Evolutionary conservation across 208 protist species (phyloP).

Genomic region (Leishmania braziliensis): DNA sequence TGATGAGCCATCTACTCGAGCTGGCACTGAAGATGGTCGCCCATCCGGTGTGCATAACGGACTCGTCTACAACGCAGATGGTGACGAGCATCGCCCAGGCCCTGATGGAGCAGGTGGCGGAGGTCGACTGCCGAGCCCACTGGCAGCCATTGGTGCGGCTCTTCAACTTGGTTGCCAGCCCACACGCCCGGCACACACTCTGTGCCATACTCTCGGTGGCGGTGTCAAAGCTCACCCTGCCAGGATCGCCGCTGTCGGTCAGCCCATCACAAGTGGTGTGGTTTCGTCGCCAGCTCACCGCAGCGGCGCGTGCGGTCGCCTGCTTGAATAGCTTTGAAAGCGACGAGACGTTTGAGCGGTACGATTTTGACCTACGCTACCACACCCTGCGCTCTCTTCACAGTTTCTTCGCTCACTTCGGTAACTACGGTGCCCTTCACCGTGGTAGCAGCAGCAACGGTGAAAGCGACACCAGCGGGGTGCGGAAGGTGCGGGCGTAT

Average conservation of each 20-base stretch:
- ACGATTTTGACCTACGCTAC: slow-evolving; percentile 90
- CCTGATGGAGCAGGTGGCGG: slow-evolving; percentile 35
- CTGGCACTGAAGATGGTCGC: slow-evolving; percentile 81
- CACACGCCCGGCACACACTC: slow-evolving; percentile 65
- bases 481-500: slow-evolving; percentile 71
- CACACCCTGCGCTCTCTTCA: slow-evolving; percentile 81
- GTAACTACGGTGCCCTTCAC: slow-evolving; percentile 54
- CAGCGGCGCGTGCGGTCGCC: slow-evolving; percentile 58
- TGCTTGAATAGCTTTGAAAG: slow-evolving; percentile 83
- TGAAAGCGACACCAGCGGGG: neutral
- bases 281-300: slow-evolving; percentile 49
- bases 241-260: neutral
- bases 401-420: slow-evolving; percentile 78
- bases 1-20: slow-evolving; percentile 77
- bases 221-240: slow-evolving; percentile 30
- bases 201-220: slow-evolving; percentile 47
- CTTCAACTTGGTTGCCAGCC: slow-evolving; percentile 79
- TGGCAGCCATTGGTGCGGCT: slow-evolving; percentile 70
- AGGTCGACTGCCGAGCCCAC: slow-evolving; percentile 49
- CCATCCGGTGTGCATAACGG: slow-evolving; percentile 73
- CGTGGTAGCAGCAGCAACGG: slow-evolving; percentile 3
- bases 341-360: slow-evolving; percentile 55
- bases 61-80: slow-evolving; percentile 50
- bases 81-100: slow-evolving; percentile 33
- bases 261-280: slow-evolving; percentile 2